A percentile compares a stretch with the other conserved stretches of the same genome.
Evolutionary conservation across 495 filamentous ascomycete species (phyloP).

Genomic region (Cladorrhinum samala): DNA sequence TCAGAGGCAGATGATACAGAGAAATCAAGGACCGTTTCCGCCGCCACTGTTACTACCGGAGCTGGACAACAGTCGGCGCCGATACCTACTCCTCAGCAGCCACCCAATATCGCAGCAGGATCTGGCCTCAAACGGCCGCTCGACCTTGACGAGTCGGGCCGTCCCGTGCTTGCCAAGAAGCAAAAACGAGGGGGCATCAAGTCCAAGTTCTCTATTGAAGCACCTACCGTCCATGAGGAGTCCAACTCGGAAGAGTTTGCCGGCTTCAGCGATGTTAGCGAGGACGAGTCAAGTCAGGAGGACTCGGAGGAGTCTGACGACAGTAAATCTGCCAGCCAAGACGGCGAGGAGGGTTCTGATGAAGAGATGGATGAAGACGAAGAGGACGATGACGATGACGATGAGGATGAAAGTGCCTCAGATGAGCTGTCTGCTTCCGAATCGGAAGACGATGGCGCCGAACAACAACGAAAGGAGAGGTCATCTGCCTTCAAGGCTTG

Average conservation of each 20-base stretch:
- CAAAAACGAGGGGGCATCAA: slow-evolving; percentile 50
- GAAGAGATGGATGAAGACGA: slow-evolving; percentile 20
- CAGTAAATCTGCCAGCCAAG: slow-evolving; percentile 5
- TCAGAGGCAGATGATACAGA: slow-evolving; percentile 28
- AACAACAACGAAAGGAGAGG: slow-evolving; percentile 27
- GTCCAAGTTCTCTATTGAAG: slow-evolving; percentile 34
- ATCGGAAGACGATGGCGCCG: slow-evolving; percentile 24
- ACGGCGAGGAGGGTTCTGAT: slow-evolving; percentile 15
- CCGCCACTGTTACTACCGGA: neutral
- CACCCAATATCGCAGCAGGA: slow-evolving; percentile 49
- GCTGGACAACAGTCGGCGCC: neutral
- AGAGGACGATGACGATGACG: slow-evolving; percentile 24
- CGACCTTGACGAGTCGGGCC: slow-evolving; percentile 68
- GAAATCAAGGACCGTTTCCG: neutral
- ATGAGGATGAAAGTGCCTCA: slow-evolving; percentile 21
- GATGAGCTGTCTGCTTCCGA: slow-evolving; percentile 19
- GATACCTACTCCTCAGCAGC: slow-evolving; percentile 2
- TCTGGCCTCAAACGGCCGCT: slow-evolving; percentile 84
- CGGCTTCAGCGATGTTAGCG: slow-evolving; percentile 28
- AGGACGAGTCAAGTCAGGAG: slow-evolving; percentile 15
- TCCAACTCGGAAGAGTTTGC: slow-evolving; percentile 33
- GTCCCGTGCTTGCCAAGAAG: slow-evolving; percentile 70
- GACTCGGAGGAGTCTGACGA: slow-evolving; percentile 20
- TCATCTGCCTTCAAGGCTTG: slow-evolving; percentile 86
- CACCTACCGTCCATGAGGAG: slow-evolving; percentile 12